Conservation (phyloP, 164 flowering plant species). For the Kalanchoe fedtschenkoi region DNA sequence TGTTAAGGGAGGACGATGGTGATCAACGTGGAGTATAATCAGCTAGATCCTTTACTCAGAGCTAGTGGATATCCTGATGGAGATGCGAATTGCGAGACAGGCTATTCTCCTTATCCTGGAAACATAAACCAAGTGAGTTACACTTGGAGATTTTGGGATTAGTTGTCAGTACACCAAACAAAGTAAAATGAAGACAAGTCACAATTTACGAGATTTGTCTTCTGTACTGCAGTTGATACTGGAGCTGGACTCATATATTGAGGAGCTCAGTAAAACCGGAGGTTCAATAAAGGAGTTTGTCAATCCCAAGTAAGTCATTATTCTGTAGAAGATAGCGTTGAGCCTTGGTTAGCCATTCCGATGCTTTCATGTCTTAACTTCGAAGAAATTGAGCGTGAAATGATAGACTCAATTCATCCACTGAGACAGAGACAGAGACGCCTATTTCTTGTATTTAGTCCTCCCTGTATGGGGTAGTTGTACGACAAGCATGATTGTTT, state of each 20-base stretch:
- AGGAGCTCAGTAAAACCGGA: conserved; percentile 73
- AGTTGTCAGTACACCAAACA: neutral
- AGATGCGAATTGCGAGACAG: conserved; percentile 81
- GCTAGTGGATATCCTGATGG: conserved; percentile 84
- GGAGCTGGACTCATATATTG: conserved; percentile 71
- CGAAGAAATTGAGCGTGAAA: too few species aligned
- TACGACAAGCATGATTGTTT: too few species aligned
- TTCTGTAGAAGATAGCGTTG: neutral
- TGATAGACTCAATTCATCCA: too few species aligned
- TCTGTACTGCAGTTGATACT: conserved; percentile 61
- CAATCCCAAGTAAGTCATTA: conserved; percentile 70
- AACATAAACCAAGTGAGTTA: conserved; percentile 81
- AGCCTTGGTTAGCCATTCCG: neutral
- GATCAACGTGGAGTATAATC: conserved; percentile 98
- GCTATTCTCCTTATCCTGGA: conserved; percentile 96
- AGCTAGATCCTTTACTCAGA: conserved; percentile 91
- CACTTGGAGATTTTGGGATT: neutral
- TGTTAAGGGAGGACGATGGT: conserved; percentile 89
- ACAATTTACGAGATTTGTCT: neutral
- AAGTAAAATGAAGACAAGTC: neutral
- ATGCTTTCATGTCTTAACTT: too few species aligned
- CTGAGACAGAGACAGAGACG: too few species aligned
- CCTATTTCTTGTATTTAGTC: too few species aligned
- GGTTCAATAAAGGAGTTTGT: conserved; percentile 96
- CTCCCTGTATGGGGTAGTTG: too few species aligned